Base-by-base conservation (phyloP, 2,329 filamentous ascomycete genomes). In the Cadophora luteo-olivacea region DNA sequence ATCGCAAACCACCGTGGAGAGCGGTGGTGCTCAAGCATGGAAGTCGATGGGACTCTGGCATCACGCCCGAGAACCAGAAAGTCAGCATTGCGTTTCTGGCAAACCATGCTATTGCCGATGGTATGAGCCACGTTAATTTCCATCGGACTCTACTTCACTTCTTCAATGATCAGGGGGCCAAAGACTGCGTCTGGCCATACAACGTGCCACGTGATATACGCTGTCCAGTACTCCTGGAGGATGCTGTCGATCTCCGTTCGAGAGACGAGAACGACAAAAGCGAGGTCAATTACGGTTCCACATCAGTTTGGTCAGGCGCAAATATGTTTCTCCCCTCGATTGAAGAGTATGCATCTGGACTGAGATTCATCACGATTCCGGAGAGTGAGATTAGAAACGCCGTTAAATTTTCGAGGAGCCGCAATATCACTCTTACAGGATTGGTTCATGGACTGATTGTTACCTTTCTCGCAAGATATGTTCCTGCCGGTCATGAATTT, bases 1-100 rank as follows among this genome's bases (percentile, higher is more conserved):
- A 49, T 33, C 38, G 38, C 45, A 49, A 61, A 25, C 58, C 58
- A 61, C 22, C 58, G 6, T 61, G 58, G 58, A 61, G 58, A 61
- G 58, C 41, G 0, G 58, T 61, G 2, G 38, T 61, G 33, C 33
- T 61, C 58, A 61, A 61, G 29, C 58, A 61, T 14, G 45, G 58
- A 49, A 49, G 41, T 49, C 58, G 45, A 22, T 49, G 58, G 58
- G 38, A 49, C 58, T 61, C 58, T 29, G 38, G 38, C 3, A 32
- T 7, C 22, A 48, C 4, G 12, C 11, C 38, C 48, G 11, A 49
- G 19, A 24, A 32, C 14, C 58, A 61, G 25, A 48, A 49, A 61
- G 25, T 61, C 25, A 61, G 58, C 45, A 61, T 61, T 32, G 38
- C 58, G 7, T 61, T 49, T 22, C 38, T 61, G 7, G 38, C 41